Evolutionary conservation across 2,329 filamentous ascomycete genomes (phyloP), one percentile per base, ranked within the genome.

Genomic region (Alternaria brassicae): DNA sequence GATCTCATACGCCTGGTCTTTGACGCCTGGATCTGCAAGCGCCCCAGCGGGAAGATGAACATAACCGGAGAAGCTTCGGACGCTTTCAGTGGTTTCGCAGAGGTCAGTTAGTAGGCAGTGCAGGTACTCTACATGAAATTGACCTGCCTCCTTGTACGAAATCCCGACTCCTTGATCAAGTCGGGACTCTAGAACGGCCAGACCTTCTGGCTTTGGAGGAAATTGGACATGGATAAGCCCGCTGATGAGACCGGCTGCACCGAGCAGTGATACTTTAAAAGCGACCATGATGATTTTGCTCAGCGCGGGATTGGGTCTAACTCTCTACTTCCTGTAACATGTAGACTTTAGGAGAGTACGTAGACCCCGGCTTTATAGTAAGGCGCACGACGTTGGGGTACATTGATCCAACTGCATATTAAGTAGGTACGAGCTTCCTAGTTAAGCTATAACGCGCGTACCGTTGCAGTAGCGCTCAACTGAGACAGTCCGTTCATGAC

Each of bases 51-150:
- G 84, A 4, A 88, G 79, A 71, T 85, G 82, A 13, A 88, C 82
- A 62, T 88, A 88, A 32, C 86, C 86, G 0, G 83, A 82, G 73
- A 87, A 90, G 30, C 81, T 83, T 63, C 81, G 83, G 42, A 87
- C 84, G 8, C 82, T 81, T 9, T 80, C 77, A 0, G 83, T 86
- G 1, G 84, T 86, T 73, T 88, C 85, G 70, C 86, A 88, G 19
- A 88, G 81, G 17, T 75, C 64, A 19, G 70, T 57, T n/a, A 60
- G 57, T 30, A 9, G 7, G 17, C 13, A 4, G 6, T 12, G 12
- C 2, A 39, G 9, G 7, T 2, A 13, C 3, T 39, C 27, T 8
- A 37, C 0, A 9, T 21, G 15, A 13, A 21, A n/a, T 10, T 13
- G n/a, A 48, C 39, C 8, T 25, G 78, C 79, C 68, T 81, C 77